These are phyloP conservation scores for Populus hybrid DNA, from an alignment of 441 rosid genomes.

Conservation along the genomic window DNA sequence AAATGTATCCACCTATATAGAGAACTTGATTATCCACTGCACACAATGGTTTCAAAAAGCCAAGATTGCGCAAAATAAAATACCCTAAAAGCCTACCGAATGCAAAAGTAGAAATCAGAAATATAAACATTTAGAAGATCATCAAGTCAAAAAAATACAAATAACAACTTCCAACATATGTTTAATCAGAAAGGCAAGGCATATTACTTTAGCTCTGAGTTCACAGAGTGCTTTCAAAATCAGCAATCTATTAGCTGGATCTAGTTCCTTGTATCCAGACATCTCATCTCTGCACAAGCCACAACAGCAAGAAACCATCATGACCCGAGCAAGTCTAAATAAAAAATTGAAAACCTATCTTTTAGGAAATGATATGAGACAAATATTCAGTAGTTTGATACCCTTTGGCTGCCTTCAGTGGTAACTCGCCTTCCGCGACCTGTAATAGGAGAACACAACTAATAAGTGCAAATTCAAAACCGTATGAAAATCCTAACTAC, in stretches of 20 bases:
- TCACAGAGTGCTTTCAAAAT: conserved; percentile 82
- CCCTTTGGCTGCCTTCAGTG: conserved; percentile 58
- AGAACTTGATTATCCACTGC: background rate
- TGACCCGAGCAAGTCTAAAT: background rate
- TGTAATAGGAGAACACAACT: conserved; percentile 20
- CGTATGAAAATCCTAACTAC: background rate
- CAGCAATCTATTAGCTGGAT: conserved; percentile 47
- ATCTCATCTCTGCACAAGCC: conserved; percentile 56
- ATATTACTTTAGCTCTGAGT: conserved; percentile 61
- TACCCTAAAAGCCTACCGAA: background rate
- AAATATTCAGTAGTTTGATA: conserved; percentile 15
- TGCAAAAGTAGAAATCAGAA: background rate
- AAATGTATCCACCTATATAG: background rate
- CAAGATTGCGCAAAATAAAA: background rate
- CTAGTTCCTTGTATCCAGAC: conserved; percentile 54
- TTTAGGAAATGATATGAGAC: background rate
- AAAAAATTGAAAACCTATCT: background rate
- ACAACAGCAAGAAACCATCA: conserved; percentile 16
- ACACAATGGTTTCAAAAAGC: background rate
- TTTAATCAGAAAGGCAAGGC: conserved; percentile 7
- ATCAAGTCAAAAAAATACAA: conserved; percentile 10
- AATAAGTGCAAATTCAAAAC: conserved; percentile 5
- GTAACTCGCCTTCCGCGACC: conserved; percentile 83
- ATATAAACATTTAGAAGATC: background rate
- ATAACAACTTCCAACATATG: background rate